Evolutionary conservation across 1,284 basidiomycete genomes (phyloP), one percentile per base, ranked within the genome.

Genomic region (Papiliotrema flavescens): DNA sequence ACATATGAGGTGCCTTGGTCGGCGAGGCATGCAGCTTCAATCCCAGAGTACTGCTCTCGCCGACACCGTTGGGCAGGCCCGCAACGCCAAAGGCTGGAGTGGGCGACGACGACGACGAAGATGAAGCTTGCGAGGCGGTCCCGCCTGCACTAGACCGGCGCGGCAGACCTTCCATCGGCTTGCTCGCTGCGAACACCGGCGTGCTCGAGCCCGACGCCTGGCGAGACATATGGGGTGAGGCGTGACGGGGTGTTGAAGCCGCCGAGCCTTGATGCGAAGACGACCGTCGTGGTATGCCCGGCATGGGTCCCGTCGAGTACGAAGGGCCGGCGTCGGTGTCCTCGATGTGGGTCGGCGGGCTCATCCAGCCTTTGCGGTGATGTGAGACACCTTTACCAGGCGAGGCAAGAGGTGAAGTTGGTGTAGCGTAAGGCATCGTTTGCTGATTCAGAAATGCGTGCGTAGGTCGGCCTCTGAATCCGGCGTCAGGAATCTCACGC

Each of bases 391-490:
- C 64, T 48, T 62, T 68, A 32, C 34, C 51, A 17, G 71, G 67
- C 9, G 71, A 69, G 17, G 62, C 54, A 11, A 65, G 40, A 2
- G 71, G 68, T 1, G 69, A 70, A 7, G 66, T 67, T 13, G 74
- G 74, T 41, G 70, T 67, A 13, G 73, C 64, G 70, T 76, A 75
- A 13, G 73, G 73, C 74, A 75, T 76, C 44, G 41, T 66, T 54
- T 32, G 11, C 28, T 32, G 28, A 11, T 6, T 32, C 5, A 32
- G 6, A 11, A 32, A 6, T 32, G 28, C 28, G 28, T 32, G 28
- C 28, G 28, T 32, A 32, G 28, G 28, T 32, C 28, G 28, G 28
- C 28, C n/a, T n/a, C n/a, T n/a, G 28, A 11, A 32, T 32, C 28
- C 28, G 28, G 28, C 28, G 28, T 6, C 28, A 11, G 28, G 28